These are phyloP conservation scores for Cinnamomum micranthum DNA, from an alignment of 164 flowering plant species.

Conservation along the genomic window DNA sequence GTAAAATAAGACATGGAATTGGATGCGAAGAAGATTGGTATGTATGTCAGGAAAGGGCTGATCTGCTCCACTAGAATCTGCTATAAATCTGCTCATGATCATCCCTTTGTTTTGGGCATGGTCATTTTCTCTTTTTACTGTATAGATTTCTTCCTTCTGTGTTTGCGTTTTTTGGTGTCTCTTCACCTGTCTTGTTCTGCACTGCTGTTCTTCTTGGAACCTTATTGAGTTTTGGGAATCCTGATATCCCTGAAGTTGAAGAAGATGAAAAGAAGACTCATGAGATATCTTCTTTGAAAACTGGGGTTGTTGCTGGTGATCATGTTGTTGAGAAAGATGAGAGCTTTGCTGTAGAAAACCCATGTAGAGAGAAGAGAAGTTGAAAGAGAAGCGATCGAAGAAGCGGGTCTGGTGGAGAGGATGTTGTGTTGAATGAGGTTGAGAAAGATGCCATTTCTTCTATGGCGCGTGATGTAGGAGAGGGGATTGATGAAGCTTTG, in stretches of 20 bases:
- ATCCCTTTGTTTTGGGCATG: slow-evolving; percentile 42
- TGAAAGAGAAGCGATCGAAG: slow-evolving; percentile 12
- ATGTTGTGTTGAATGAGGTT: slow-evolving; percentile 14
- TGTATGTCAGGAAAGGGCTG: slow-evolving; percentile 24
- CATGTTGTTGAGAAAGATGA: slow-evolving; percentile 42
- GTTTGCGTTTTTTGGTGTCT: slow-evolving; percentile 66
- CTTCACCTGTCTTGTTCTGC: slow-evolving; percentile 82
- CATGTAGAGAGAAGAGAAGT: slow-evolving; percentile 11
- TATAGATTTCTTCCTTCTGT: slow-evolving; percentile 61
- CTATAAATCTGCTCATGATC: slow-evolving; percentile 25
- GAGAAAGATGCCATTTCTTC: slow-evolving; percentile 4
- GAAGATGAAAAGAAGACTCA: slow-evolving; percentile 25
- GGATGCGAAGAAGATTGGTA: slow-evolving; percentile 33
- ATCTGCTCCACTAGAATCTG: slow-evolving; percentile 25
- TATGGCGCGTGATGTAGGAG: slow-evolving; percentile 7
- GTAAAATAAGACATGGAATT: slow-evolving; percentile 40
- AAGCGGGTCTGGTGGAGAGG: slow-evolving; percentile 7
- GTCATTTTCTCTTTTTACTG: slow-evolving; percentile 30
- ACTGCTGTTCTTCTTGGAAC: slow-evolving; percentile 89
- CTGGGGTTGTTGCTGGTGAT: slow-evolving; percentile 25
- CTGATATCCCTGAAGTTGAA: slow-evolving; percentile 58
- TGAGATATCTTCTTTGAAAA: slow-evolving; percentile 33
- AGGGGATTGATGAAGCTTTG: slow-evolving; percentile 33
- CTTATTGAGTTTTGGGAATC: slow-evolving; percentile 80
- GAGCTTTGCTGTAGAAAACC: slow-evolving; percentile 29